A percentile compares a stretch with the other conserved stretches of the same genome.
phyloP scores from a whole-genome alignment of 345 rosid genomes.

The Citrus mangshanensis region DNA sequence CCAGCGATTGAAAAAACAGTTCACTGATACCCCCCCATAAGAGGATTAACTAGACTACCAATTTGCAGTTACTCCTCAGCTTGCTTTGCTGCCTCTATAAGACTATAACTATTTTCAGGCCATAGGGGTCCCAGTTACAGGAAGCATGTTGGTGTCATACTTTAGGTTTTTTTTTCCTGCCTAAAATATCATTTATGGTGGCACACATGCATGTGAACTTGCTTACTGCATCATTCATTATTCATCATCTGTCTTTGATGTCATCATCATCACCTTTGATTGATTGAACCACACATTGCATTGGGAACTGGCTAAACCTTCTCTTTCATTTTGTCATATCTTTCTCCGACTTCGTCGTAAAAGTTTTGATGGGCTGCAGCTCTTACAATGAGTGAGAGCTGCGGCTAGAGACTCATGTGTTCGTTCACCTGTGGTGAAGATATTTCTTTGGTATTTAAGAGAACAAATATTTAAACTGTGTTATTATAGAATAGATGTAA shows the following conservation, averaged over 20 bases:
- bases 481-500: too few species aligned
- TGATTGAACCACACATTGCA: neutral
- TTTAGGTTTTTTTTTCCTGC: neutral
- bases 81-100: neutral
- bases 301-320: constrained; percentile 15
- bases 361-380: too few species aligned
- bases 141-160: constrained; percentile 20
- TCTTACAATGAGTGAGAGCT: too few species aligned
- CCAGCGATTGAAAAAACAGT: neutral
- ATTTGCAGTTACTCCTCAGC: constrained; percentile 12
- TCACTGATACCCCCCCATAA: neutral
- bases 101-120: neutral
- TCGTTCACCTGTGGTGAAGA: too few species aligned
- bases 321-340: neutral
- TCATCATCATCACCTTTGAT: constrained; percentile 9
- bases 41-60: neutral
- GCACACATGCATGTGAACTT: constrained; percentile 25
- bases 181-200: constrained; percentile 7
- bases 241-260: constrained; percentile 20
- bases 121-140: constrained; percentile 15
- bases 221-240: constrained; percentile 7
- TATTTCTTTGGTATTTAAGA: too few species aligned
- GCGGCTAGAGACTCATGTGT: too few species aligned
- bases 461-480: too few species aligned
- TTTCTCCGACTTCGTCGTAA: too few species aligned